phyloP scores from a whole-genome alignment of 768 basidiomycete genomes.

The Mycena metata region DNA sequence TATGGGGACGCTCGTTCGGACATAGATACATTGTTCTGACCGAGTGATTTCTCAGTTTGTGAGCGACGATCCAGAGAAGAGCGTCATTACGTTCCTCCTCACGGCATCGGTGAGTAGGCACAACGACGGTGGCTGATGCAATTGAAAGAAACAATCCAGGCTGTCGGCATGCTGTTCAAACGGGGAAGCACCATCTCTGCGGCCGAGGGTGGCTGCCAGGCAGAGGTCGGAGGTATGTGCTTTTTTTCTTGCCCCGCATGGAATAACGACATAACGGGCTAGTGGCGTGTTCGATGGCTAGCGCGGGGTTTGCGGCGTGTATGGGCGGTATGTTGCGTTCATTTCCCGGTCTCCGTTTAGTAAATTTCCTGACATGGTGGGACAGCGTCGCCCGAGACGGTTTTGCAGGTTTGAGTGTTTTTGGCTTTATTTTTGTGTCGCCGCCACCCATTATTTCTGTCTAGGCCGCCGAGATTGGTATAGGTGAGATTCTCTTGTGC shows the following conservation, averaged over 20 bases:
- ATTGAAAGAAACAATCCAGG: constrained; percentile 54
- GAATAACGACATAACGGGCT: constrained; percentile 21
- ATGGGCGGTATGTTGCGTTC: constrained; percentile 80
- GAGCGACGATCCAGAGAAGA: constrained; percentile 91
- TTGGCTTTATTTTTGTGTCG: constrained; percentile 2
- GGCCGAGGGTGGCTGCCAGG: constrained; percentile 95
- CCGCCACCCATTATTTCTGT: constrained; percentile 32
- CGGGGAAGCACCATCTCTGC: constrained; percentile 97
- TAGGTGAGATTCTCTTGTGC: constrained; percentile 65
- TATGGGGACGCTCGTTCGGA: constrained; percentile 43
- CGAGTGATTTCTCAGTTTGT: constrained; percentile 70
- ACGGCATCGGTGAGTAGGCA: constrained; percentile 80
- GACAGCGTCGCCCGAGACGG: constrained; percentile 83
- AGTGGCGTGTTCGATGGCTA: constrained; percentile 98
- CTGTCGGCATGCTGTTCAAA: constrained; percentile 96
- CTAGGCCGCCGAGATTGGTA: constrained; percentile 91
- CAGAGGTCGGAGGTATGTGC: constrained; percentile 88
- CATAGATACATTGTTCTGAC: constrained; percentile 12
- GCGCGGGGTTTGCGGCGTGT: constrained; percentile 93
- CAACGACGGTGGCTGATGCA: too few relatives aligned
- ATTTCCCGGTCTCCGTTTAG: constrained; percentile 34
- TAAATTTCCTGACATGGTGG: constrained; percentile 21
- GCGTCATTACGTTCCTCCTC: constrained; percentile 88
- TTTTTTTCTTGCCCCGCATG: constrained; percentile 3
- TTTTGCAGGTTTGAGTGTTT: constrained; percentile 69